Evolutionary conservation across 371 early-diverging fungal species (phyloP), one percentile per base, ranked within the genome.

Genomic region (Fennellomyces sp.): DNA sequence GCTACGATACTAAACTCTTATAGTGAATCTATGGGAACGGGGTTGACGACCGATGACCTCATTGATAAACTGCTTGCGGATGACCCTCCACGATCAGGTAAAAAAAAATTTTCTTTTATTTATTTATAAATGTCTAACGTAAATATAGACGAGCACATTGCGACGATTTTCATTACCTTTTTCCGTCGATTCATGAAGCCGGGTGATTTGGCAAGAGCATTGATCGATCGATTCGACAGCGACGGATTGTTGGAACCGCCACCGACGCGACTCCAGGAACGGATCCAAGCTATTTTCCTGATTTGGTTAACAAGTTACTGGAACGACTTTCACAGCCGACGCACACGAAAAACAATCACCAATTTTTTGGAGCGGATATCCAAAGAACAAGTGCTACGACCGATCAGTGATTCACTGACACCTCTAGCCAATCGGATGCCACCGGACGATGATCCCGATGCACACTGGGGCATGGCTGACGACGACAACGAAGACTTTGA

Each of bases 151-250:
- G 75, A 75, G 33, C 69, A 75, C 38, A 70, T 71, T 30, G 56
- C 69, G n/a, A 69, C 72, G 6, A 64, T 80, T 11, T 85, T 85
- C 58, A 66, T 85, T 48, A 76, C 80, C 26, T 82, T 85, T 63
- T 85, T 78, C 58, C 73, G 85, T 41, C 73, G 64, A 33, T 83
- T 85, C 36, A 77, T 85, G 79, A 81, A 72, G n/a, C 85, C 85
- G 7, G 60, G 69, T 15, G 80, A 80, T 12, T 66, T 85, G 12
- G 70, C 80, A 7, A 70, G 76, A 21, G 65, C 62, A 31, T 58
- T 85, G 11, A 76, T 82, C 17, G 76, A 73, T 53, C 73, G 78
- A 52, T 78, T 78, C 21, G 73, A 71, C 29, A 64, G 65, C 30
- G 76, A 74, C 33, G 65, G 70, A 15, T 42, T 64, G 23, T 52